Evolutionary conservation across 345 rosid genomes (phyloP).

Genomic region (Microthlaspi erraticum): DNA sequence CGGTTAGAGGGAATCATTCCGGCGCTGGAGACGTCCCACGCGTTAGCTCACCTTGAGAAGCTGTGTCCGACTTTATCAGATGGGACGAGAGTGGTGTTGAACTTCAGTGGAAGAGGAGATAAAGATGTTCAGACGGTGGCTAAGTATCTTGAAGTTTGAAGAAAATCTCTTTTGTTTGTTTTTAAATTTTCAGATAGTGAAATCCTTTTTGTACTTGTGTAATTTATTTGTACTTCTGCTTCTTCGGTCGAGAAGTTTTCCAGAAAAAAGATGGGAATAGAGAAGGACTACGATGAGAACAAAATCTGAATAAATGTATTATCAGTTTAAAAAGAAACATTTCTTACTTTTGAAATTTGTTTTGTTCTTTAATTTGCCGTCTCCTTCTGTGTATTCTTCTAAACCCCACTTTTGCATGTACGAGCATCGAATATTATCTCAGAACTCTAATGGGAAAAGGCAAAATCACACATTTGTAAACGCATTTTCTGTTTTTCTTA

Average conservation of each 20-base stretch:
- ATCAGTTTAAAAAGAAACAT: neutral
- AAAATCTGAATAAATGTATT: constrained; percentile 21
- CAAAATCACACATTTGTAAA: too few relatives aligned
- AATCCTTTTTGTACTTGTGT: constrained; percentile 30
- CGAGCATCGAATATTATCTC: neutral
- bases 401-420: neutral
- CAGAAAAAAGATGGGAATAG: neutral
- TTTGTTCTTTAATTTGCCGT: neutral
- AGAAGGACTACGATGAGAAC: constrained; percentile 13
- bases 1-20: constrained; percentile 89
- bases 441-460: too few relatives aligned
- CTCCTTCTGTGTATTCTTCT: neutral
- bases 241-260: constrained; percentile 10
- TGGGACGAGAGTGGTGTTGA: constrained; percentile 71
- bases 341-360: neutral
- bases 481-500: too few relatives aligned
- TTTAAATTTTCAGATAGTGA: constrained; percentile 9
- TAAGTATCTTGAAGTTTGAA: constrained; percentile 63
- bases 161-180: neutral
- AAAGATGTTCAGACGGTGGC: constrained; percentile 92
- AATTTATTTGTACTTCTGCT: constrained; percentile 20
- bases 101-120: constrained; percentile 96
- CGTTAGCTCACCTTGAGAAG: constrained; percentile 78
- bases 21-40: constrained; percentile 93
- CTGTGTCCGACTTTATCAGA: constrained; percentile 75